A percentile compares a stretch with the other conserved stretches of the same genome.
Evolutionary conservation across 306 rosid genomes (phyloP).

Genomic region (Corylus heterophylla): DNA sequence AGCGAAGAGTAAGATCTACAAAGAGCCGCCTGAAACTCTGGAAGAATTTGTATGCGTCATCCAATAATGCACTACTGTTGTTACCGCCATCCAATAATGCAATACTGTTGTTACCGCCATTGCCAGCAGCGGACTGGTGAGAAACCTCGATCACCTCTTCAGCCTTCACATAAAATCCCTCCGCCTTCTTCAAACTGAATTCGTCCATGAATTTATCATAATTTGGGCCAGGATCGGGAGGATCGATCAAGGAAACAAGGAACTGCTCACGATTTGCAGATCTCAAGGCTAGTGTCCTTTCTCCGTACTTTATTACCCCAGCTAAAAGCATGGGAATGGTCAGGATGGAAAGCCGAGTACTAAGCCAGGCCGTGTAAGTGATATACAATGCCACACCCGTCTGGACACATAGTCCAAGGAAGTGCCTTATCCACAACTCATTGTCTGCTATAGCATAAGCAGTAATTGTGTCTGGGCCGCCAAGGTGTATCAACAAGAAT

Average conservation of each 20-base stretch:
- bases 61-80: neutral
- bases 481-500: neutral
- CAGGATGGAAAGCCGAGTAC: neutral
- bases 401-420: neutral
- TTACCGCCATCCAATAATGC: neutral
- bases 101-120: too few relatives aligned
- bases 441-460: constrained; percentile 1
- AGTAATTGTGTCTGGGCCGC: constrained; percentile 2
- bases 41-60: neutral
- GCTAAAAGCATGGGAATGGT: constrained; percentile 1
- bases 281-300: neutral
- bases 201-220: constrained; percentile 15
- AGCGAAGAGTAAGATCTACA: too few relatives aligned
- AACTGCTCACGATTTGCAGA: neutral
- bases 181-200: neutral
- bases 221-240: constrained; percentile 19
- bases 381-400: neutral
- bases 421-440: constrained; percentile 3
- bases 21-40: neutral
- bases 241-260: constrained; percentile 2
- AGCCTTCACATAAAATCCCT: neutral
- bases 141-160: neutral
- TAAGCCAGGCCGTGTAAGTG: neutral
- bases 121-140: too few relatives aligned
- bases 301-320: neutral